These are phyloP conservation scores for Stipa capillata DNA, from an alignment of 176 grass and related monocot species.

Conservation along the genomic window DNA sequence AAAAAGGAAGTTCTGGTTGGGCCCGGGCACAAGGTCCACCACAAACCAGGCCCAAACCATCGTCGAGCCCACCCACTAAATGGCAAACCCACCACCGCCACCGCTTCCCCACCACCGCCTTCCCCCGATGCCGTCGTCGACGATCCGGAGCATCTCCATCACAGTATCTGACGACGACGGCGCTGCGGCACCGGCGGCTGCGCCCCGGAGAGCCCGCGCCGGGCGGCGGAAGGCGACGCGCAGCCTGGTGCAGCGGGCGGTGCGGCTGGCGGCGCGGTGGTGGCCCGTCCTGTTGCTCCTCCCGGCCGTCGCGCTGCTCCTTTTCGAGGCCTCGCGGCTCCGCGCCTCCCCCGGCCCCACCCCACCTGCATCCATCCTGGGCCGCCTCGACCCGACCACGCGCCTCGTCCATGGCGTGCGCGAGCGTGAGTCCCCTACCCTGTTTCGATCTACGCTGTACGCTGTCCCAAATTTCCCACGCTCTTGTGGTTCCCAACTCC, in stretches of 20 bases:
- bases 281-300: slow-evolving; percentile 62
- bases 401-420: slow-evolving; percentile 66
- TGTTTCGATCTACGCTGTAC: slow-evolving; percentile 25
- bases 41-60: not conserved
- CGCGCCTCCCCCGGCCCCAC: not conserved
- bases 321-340: slow-evolving; percentile 59
- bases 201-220: not conserved
- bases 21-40: not conserved
- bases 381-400: slow-evolving; percentile 57
- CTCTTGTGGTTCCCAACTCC: too few relatives aligned
- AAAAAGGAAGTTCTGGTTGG: too few relatives aligned
- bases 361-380: slow-evolving; percentile 31
- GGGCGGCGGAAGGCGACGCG: slow-evolving; percentile 28
- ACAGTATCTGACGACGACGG: slow-evolving; percentile 75
- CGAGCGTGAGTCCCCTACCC: slow-evolving; percentile 47
- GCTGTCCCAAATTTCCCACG: not conserved
- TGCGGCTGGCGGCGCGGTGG: slow-evolving; percentile 29
- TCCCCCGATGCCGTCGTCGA: slow-evolving; percentile 43
- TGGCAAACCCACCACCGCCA: slow-evolving; percentile 33
- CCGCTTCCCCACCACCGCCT: slow-evolving; percentile 10
- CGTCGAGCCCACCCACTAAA: slow-evolving; percentile 14
- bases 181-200: too few relatives aligned
- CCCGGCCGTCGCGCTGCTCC: slow-evolving; percentile 53
- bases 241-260: slow-evolving; percentile 13
- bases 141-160: slow-evolving; percentile 81